Base-by-base conservation (phyloP, 305 asterid species). In the Nicotiana rustica region DNA sequence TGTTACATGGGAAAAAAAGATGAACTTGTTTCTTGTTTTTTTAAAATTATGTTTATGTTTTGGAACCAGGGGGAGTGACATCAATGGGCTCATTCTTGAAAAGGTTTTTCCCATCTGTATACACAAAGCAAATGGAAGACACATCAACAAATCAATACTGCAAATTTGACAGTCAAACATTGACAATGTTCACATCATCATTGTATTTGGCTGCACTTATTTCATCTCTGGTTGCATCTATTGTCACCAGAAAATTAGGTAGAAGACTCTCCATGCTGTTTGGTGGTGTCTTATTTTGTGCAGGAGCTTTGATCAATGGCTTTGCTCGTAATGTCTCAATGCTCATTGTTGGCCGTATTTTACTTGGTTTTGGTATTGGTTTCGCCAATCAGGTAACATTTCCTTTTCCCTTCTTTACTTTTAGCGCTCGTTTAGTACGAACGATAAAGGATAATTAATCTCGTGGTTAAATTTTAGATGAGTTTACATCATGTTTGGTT, bases 351-450 rank as follows among this genome's bases (percentile, higher is more conserved):
- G 92, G 92, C 21, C 90, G 92, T 65, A 83, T 89, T 78, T 77
- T 89, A 17, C 91, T 89, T 19, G 92, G 92, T 73, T 89, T 89
- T 67, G 92, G 92, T 79, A 88, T 88, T 67, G 91, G 92, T 25
- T 89, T 89, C 29, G 92, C 92, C 67, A 89, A 92, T 90, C 99
- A 95, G 97, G 97, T 94, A 66, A 14, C 31, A 31, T 35, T 21
- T 17, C 44, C 67, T 67, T 41, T 41, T 41, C 49, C 49, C 49
- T 41, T 41, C 2, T 33, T 33, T 33, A 33, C 35, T 33, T 33
- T 1, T 25, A 25, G 25, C 25, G 25, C 25, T 25, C 25, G 25
- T 25, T 25, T 25, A 25, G 25, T 25, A 25, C 25, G 25, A 25
- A 25, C 25, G 25, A 25, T 25, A 25, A 25, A 1, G 25, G 25